A percentile compares a stretch with the other conserved stretches of the same genome.
These are phyloP conservation scores for Globisporangium ultimum DNA, from an alignment of 352 stramenopile genomes.

Conservation along the genomic window DNA sequence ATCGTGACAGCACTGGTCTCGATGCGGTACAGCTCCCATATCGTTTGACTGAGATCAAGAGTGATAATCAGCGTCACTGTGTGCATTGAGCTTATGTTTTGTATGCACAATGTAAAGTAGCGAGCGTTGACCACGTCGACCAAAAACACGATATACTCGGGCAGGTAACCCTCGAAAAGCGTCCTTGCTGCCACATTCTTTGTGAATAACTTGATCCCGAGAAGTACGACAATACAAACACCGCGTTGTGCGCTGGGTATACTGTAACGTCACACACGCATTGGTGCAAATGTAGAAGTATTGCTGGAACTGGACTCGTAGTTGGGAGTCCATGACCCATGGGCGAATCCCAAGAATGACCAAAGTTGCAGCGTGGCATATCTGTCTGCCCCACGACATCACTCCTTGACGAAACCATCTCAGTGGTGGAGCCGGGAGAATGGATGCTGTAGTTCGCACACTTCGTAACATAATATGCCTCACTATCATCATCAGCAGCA, in stretches of 20 bases:
- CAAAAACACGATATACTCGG: conserved; percentile 32
- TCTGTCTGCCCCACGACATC: no score
- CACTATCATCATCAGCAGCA: background rate
- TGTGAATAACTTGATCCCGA: conserved; percentile 16
- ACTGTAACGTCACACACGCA: conserved; percentile 11
- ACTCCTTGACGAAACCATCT: no score
- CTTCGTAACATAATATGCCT: background rate
- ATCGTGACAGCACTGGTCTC: background rate
- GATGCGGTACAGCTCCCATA: conserved; percentile 2
- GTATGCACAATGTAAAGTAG: conserved; percentile 37
- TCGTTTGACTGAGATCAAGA: background rate
- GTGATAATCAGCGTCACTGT: background rate
- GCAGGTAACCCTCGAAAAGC: conserved; percentile 31
- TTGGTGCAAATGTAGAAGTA: conserved; percentile 1
- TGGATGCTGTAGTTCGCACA: no score
- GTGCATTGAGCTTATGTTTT: conserved; percentile 6
- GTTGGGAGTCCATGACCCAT: background rate
- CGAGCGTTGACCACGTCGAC: conserved; percentile 40
- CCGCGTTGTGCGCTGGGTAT: conserved; percentile 19
- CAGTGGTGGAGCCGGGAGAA: no score
- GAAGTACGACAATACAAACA: conserved; percentile 15
- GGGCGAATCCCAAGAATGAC: conserved; percentile 6
- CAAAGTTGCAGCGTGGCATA: no score
- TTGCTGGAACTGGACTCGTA: background rate
- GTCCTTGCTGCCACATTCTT: conserved; percentile 19